Evolutionary conservation across 2,329 filamentous ascomycete genomes (phyloP).

Genomic region (Venturia pyrina): DNA sequence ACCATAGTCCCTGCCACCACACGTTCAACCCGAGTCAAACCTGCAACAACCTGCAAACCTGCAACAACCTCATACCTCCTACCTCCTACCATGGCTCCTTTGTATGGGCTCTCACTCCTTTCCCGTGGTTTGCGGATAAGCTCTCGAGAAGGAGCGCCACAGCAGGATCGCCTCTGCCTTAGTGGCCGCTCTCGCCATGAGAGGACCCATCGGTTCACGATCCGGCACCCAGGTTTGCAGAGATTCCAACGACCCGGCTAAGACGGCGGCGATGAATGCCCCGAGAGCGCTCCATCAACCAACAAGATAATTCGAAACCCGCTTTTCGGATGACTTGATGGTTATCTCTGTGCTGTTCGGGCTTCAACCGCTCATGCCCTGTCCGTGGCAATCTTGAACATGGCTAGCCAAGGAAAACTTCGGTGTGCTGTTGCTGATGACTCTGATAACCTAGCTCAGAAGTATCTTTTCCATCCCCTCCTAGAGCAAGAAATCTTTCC

Average conservation of each 20-base stretch:
- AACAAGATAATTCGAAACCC: background rate
- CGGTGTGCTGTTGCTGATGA: background rate
- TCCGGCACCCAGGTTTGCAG: background rate
- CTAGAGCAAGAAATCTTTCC: background rate
- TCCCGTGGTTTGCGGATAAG: background rate
- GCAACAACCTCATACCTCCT: too few relatives aligned
- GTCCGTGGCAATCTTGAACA: too few relatives aligned
- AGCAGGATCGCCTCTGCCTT: background rate
- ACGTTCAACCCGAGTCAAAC: too few relatives aligned
- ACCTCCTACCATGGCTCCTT: too few relatives aligned
- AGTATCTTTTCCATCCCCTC: background rate
- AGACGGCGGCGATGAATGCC: background rate
- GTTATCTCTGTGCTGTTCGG: background rate
- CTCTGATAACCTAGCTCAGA: background rate
- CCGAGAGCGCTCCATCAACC: background rate
- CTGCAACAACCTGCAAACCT: too few relatives aligned
- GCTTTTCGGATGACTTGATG: background rate
- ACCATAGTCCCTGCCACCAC: too few relatives aligned
- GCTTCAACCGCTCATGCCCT: background rate
- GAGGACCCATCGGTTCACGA: background rate
- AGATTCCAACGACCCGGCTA: background rate
- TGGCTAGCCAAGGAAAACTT: background rate
- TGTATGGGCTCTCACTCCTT: too few relatives aligned
- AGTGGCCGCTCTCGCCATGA: slow-evolving; percentile 1
- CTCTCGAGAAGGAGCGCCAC: background rate